Base-by-base conservation (phyloP, 352 stramenopile species). In the Phytopythium kandeliae region DNA sequence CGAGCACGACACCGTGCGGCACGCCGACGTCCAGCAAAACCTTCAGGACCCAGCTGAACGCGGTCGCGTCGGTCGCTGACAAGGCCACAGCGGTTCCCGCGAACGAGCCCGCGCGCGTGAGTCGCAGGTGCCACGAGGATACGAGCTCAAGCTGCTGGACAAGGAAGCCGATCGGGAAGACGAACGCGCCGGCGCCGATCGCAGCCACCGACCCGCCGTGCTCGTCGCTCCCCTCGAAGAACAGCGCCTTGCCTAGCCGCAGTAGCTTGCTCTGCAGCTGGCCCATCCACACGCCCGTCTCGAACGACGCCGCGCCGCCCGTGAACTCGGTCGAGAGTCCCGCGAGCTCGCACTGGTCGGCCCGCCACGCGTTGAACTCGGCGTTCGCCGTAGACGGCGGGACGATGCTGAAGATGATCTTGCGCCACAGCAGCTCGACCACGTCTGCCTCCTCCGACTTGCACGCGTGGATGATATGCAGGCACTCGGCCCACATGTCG, bases 381-480 rank as follows among this genome's bases (percentile, higher is more conserved):
- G 60, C 34, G 37, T 69, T 87, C 19, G 55, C 79, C 3, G 76
- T 81, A 16, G 78, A 88, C 36, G 68, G 60, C 11, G 82, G 79
- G 33, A 93, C 37, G 34, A 88, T 59, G 54, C 71, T 82, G 42
- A 86, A 87, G 42, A 91, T 68, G 55, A 90, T 83, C 65, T 90
- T 91, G 17, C 66, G 65, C 80, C 80, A 92, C 24, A 90, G 53
- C 28, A 62, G 58, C 22, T 69, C 65, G 19, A 89, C 71, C 10
- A 90, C 75, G 48, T 86, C 81, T 0, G 65, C 65, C 51, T 92
- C 84, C 51, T 95, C 81, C 2, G 84, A 92, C 52, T 92, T 81
- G 60, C 84, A 95, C 34, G 75, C 63, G 48, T 90, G 78, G 45
- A 95, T 92, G 48, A 95, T 92, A 46, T 89, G 74, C 25, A 95